phyloP scores from a whole-genome alignment of 768 basidiomycete genomes.

The Tremella yokohamensis region DNA sequence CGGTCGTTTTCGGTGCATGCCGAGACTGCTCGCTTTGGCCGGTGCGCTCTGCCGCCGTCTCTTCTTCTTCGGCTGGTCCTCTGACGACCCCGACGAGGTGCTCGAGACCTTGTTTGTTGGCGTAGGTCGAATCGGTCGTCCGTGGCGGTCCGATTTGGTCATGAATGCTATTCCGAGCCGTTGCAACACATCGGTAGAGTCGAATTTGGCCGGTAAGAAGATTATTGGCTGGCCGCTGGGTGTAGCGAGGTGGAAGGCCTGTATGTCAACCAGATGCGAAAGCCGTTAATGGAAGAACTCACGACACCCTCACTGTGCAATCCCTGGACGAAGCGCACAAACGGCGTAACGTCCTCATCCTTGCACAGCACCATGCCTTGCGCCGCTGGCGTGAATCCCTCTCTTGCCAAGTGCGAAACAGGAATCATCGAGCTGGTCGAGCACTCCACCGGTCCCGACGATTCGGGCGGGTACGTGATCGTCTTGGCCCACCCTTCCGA shows the following conservation, averaged over 20 bases:
- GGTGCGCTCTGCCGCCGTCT: slow-evolving; percentile 35
- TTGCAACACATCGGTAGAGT: slow-evolving; percentile 36
- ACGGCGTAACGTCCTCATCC: slow-evolving; percentile 26
- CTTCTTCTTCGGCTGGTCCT: slow-evolving; percentile 28
- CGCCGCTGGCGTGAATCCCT: slow-evolving; percentile 37
- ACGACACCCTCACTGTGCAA: slow-evolving; percentile 43
- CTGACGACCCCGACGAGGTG: neutral
- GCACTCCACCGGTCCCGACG: slow-evolving; percentile 9
- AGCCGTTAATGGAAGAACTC: no score
- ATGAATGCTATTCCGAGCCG: slow-evolving; percentile 43
- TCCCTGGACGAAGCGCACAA: slow-evolving; percentile 40
- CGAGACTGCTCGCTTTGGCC: slow-evolving; percentile 6
- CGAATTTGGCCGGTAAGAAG: slow-evolving; percentile 46
- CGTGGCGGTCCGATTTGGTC: slow-evolving; percentile 26
- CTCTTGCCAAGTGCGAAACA: slow-evolving; percentile 39
- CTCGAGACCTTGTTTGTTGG: neutral
- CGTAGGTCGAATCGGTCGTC: slow-evolving; percentile 6
- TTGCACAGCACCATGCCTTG: slow-evolving; percentile 47
- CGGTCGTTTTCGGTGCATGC: no score
- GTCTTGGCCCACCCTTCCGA: slow-evolving; percentile 33
- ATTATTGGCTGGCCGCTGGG: slow-evolving; percentile 33
- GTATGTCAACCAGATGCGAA: no score
- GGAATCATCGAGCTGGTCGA: slow-evolving; percentile 36
- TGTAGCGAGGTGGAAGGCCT: slow-evolving; percentile 41
- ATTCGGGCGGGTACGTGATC: slow-evolving; percentile 27